A percentile compares a stretch with the other conserved stretches of the same genome.
These are phyloP conservation scores for Spathaspora sp. DNA, from an alignment of 1,139 yeast species.

Conservation along the genomic window DNA sequence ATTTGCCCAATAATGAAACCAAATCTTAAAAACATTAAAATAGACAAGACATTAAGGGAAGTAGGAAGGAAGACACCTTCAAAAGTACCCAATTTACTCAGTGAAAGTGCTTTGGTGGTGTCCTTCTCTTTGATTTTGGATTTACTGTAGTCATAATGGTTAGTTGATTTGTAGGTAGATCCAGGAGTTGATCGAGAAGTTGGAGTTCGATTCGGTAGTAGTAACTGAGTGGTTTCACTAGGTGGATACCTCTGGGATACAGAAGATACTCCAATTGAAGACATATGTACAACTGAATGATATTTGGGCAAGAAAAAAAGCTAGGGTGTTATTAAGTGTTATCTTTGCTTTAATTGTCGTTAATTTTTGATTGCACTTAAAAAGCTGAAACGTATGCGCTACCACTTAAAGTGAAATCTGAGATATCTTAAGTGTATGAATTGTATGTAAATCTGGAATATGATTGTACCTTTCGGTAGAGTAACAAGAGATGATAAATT, in stretches of 20 bases:
- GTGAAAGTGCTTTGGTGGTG: neutral
- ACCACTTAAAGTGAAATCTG: too few species aligned
- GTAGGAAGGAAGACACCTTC: constrained; percentile 82
- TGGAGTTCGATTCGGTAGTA: constrained; percentile 6
- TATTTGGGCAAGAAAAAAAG: too few species aligned
- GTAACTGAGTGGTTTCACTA: constrained; percentile 9
- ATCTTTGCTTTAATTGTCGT: neutral
- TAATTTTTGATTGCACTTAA: too few species aligned
- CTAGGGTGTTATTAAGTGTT: too few species aligned
- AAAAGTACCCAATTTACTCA: constrained; percentile 61
- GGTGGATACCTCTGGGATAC: constrained; percentile 6
- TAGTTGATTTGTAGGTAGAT: neutral
- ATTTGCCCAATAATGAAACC: constrained; percentile 79
- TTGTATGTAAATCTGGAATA: too few species aligned
- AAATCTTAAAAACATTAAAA: constrained; percentile 76
- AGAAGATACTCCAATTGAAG: constrained; percentile 4
- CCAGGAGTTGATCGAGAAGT: neutral
- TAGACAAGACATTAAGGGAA: constrained; percentile 71
- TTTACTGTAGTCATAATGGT: neutral
- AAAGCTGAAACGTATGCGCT: too few species aligned
- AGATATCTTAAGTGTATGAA: too few species aligned
- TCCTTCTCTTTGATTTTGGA: constrained; percentile 6
- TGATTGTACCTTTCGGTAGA: too few species aligned
- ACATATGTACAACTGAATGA: neutral
- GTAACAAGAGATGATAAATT: too few species aligned